Evolutionary conservation across 257 asterid genomes (phyloP).

Genomic region (Lycium ferocissimum): DNA sequence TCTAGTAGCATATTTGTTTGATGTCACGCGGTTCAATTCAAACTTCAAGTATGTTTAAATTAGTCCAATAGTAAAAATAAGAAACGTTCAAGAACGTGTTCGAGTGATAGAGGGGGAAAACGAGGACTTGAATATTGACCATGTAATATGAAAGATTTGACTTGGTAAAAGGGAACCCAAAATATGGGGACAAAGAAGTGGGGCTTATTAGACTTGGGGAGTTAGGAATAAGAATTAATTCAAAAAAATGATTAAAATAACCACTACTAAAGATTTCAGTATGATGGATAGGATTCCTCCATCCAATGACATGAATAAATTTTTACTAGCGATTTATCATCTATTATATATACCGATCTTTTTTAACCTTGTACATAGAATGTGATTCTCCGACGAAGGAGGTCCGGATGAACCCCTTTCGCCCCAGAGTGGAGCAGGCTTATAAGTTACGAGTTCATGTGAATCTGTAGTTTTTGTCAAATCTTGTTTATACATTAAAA

Average conservation of each 20-base stretch:
- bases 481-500: neutral
- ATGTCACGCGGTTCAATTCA: neutral
- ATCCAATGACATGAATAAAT: rapidly evolving
- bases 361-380: too few species aligned
- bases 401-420: neutral
- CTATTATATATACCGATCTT: neutral
- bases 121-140: neutral
- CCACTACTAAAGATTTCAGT: rapidly evolving
- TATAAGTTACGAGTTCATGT: neutral
- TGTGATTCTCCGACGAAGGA: neutral
- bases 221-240: neutral
- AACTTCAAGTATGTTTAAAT: neutral
- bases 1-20: neutral
- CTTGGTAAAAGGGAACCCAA: slow-evolving; percentile 13
- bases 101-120: neutral
- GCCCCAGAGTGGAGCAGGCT: too few species aligned
- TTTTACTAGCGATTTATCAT: neutral
- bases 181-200: neutral
- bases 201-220: neutral
- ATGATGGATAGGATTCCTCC: neutral
- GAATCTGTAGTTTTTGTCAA: neutral
- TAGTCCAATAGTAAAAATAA: neutral
- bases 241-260: neutral
- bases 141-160: slow-evolving; percentile 6
- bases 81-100: slow-evolving; percentile 24